Evolutionary conservation across 371 early-diverging fungal genomes (phyloP).

Genomic region (Dinochytrium kinnereticum): DNA sequence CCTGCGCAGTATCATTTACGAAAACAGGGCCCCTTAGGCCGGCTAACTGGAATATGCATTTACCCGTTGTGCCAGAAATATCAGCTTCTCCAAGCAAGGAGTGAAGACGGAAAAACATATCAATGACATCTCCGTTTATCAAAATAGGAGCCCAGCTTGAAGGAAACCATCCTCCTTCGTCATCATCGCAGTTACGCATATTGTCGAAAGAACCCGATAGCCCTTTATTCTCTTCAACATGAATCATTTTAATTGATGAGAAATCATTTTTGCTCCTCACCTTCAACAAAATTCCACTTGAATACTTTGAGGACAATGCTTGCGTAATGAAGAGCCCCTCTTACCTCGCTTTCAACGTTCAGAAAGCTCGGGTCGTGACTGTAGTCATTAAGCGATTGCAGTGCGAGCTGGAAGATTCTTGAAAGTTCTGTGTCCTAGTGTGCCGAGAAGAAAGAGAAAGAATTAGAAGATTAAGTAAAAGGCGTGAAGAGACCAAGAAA

Average conservation of each 20-base stretch:
- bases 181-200: slow-evolving; percentile 39
- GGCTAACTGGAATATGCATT: slow-evolving; percentile 72
- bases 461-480: no score
- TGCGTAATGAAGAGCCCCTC: slow-evolving; percentile 44
- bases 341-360: slow-evolving; percentile 40
- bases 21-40: slow-evolving; percentile 74
- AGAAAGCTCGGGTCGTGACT: slow-evolving; percentile 33
- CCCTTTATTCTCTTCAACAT: slow-evolving; percentile 15
- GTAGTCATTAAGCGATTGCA: slow-evolving; percentile 55
- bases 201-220: slow-evolving; percentile 60
- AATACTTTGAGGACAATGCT: slow-evolving; percentile 64
- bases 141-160: slow-evolving; percentile 44
- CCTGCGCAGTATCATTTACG: slow-evolving; percentile 52
- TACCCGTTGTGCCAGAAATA: slow-evolving; percentile 42
- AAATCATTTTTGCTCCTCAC: slow-evolving; percentile 6
- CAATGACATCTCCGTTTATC: slow-evolving; percentile 43
- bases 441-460: neutral
- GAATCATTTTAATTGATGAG: slow-evolving; percentile 8
- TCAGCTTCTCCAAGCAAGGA: slow-evolving; percentile 51
- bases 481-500: no score
- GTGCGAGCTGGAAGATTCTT: slow-evolving; percentile 54
- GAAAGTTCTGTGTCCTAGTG: slow-evolving; percentile 54
- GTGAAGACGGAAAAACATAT: slow-evolving; percentile 44
- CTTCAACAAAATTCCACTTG: slow-evolving; percentile 70
- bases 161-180: slow-evolving; percentile 55